phyloP scores from a whole-genome alignment of 78 protist genomes.

The Tieghemostelium lacteum region DNA sequence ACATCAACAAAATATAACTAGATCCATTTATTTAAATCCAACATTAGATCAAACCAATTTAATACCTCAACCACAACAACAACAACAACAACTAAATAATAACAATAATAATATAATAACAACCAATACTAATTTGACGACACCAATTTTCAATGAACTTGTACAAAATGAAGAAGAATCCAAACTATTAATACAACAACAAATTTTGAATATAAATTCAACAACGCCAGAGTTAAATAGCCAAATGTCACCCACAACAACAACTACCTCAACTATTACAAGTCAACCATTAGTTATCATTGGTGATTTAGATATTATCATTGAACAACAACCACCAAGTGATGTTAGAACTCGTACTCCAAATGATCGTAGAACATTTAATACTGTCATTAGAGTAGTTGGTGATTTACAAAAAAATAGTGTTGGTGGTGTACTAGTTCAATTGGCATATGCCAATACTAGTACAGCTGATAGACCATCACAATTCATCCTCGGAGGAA shows the following conservation, averaged over 20 bases:
- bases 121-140: neutral
- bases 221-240: neutral
- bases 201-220: too few species aligned
- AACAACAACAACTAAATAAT: too few species aligned
- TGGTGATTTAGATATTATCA: constrained; percentile 41
- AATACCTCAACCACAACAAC: neutral
- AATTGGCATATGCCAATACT: constrained; percentile 61
- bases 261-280: neutral
- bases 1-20: neutral
- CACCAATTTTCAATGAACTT: neutral
- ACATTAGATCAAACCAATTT: neutral
- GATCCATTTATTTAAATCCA: neutral
- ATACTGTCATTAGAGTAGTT: constrained; percentile 41
- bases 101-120: too few species aligned
- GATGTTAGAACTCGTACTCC: constrained; percentile 74
- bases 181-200: too few species aligned
- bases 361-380: constrained; percentile 66
- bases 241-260: neutral
- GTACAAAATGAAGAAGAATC: too few species aligned
- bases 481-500: constrained; percentile 79
- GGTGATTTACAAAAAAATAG: constrained; percentile 62
- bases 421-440: constrained; percentile 40
- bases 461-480: constrained; percentile 36
- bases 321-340: constrained; percentile 76
- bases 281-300: constrained; percentile 6